A percentile compares a stretch with the other conserved stretches of the same genome.
Conservation (phyloP, 495 filamentous ascomycete genomes). For the Penicillium atrosanguineum region DNA sequence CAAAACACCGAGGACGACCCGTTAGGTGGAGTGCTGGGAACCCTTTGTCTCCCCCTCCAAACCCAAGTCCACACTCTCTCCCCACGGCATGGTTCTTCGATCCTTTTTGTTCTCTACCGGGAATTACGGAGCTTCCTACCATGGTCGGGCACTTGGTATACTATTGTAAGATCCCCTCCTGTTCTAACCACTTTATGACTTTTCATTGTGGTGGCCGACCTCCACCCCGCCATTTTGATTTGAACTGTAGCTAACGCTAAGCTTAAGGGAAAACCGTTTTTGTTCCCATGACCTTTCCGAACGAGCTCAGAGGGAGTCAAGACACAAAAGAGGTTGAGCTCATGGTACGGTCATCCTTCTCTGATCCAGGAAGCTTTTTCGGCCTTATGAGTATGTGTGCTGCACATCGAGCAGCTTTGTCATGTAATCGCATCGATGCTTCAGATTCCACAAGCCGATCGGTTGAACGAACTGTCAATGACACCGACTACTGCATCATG, state of each 20-base stretch:
- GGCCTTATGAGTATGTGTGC: conserved; percentile 39
- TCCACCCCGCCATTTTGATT: not conserved
- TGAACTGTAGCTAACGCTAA: conserved; percentile 6
- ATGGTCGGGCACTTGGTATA: conserved; percentile 27
- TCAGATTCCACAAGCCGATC: not conserved
- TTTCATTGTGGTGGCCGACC: not conserved
- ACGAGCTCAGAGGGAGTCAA: conserved; percentile 16
- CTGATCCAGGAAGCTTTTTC: conserved; percentile 36
- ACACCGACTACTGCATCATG: conserved; percentile 37
- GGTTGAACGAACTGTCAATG: conserved; percentile 11
- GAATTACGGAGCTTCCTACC: conserved; percentile 20
- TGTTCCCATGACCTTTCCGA: conserved; percentile 38
- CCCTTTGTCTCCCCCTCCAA: conserved; percentile 11
- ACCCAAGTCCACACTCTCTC: conserved; percentile 16
- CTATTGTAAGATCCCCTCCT: conserved; percentile 24
- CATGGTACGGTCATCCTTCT: conserved; percentile 30
- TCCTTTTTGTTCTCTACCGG: conserved; percentile 32
- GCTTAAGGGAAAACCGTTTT: conserved; percentile 31
- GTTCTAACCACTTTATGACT: not conserved
- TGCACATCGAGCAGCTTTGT: conserved; percentile 32
- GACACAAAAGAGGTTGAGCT: conserved; percentile 24
- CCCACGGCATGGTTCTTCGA: conserved; percentile 31
- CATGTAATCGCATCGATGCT: conserved; percentile 15
- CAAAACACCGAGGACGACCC: conserved; percentile 15
- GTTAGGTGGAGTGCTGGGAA: conserved; percentile 17